phyloP scores from a whole-genome alignment of 2,329 filamentous ascomycete species.

The Aspergillus alliaceus region DNA sequence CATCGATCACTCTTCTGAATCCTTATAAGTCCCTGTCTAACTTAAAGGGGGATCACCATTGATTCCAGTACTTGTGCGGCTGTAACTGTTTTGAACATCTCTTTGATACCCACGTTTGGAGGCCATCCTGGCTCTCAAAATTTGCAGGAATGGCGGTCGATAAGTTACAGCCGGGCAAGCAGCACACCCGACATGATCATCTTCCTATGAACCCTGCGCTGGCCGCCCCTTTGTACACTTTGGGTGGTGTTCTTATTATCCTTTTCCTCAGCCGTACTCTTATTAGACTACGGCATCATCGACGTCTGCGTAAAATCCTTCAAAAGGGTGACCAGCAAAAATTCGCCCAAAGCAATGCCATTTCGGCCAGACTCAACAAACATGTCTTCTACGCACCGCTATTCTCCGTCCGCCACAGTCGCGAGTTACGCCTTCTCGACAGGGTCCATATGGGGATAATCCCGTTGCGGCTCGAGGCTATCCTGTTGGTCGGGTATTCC shows the following conservation, averaged over 20 bases:
- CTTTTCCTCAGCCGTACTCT: conserved; percentile 25
- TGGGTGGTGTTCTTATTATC: conserved; percentile 23
- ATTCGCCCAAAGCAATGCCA: conserved; percentile 13
- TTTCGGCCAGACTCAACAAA: conserved; percentile 35
- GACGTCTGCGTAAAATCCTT: conserved; percentile 20
- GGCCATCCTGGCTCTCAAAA: background rate
- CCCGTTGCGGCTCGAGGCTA: conserved; percentile 70
- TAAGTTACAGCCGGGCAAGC: conserved; percentile 24
- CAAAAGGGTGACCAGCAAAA: conserved; percentile 22
- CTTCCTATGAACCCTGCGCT: conserved; percentile 33
- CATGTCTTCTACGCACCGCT: conserved; percentile 61
- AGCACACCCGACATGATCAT: conserved; percentile 22
- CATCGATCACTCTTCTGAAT: background rate
- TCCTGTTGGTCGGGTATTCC: conserved; percentile 66
- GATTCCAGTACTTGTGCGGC: too few species aligned
- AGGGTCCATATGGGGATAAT: conserved; percentile 70
- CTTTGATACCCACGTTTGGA: background rate
- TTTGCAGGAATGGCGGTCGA: conserved; percentile 33
- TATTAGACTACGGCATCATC: conserved; percentile 26
- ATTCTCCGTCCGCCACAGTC: conserved; percentile 70
- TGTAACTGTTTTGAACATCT: conserved; percentile 3
- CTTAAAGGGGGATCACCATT: background rate
- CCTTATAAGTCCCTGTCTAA: background rate
- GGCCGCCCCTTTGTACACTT: conserved; percentile 31
- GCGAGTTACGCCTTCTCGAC: conserved; percentile 63